These are phyloP conservation scores for Fusarium foetens DNA, from an alignment of 2,329 filamentous ascomycete species.

Conservation along the genomic window DNA sequence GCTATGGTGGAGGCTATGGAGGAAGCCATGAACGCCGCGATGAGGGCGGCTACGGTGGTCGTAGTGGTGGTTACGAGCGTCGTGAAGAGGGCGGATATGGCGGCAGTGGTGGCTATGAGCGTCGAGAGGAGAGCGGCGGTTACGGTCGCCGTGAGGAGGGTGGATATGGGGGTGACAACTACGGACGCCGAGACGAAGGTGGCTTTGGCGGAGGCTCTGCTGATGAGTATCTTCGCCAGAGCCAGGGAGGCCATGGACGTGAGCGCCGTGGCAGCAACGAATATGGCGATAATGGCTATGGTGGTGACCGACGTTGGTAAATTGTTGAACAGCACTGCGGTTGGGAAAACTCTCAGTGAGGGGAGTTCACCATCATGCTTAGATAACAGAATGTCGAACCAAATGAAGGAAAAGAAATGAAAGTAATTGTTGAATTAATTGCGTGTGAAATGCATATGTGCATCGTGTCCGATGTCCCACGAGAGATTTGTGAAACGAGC, in stretches of 20 bases:
- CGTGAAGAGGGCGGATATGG: conserved; percentile 28
- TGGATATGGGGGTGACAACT: conserved; percentile 37
- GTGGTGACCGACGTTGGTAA: conserved; percentile 43
- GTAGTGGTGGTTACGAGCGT: conserved; percentile 34
- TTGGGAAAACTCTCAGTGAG: background rate
- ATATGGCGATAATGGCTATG: conserved; percentile 33
- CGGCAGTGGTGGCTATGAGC: conserved; percentile 31
- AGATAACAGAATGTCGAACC: conserved; percentile 8
- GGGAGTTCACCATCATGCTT: background rate
- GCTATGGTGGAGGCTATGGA: conserved; percentile 10
- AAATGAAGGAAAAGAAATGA: conserved; percentile 10
- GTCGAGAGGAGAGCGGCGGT: conserved; percentile 34
- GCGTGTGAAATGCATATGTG: background rate
- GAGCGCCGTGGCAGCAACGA: conserved; percentile 31
- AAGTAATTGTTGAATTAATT: background rate
- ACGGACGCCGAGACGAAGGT: conserved; percentile 45
- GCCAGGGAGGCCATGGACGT: conserved; percentile 27
- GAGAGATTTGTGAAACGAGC: background rate
- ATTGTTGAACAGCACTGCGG: background rate
- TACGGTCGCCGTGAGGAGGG: conserved; percentile 32
- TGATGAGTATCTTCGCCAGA: conserved; percentile 39
- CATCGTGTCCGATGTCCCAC: background rate
- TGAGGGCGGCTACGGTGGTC: conserved; percentile 28
- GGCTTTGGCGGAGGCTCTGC: conserved; percentile 42
- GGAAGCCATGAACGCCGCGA: conserved; percentile 34